Percentiles rank a stretch among this genome's conserved stretches.
Evolutionary conservation across 148 eudicot species (phyloP).

Genomic region (Pharnaceum exiguum): DNA sequence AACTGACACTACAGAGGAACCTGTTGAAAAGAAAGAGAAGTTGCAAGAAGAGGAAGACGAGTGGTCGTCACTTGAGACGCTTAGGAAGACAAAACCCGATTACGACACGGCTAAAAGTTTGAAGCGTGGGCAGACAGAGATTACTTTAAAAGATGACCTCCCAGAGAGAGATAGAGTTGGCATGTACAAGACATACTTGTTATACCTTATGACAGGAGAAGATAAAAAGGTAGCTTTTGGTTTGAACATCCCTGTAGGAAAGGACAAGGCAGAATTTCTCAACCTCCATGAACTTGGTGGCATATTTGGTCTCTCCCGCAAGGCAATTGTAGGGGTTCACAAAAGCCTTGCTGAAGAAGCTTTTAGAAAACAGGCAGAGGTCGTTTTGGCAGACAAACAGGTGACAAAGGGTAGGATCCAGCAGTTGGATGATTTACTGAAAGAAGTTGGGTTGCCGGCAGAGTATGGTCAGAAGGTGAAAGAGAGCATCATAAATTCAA

Average conservation of each 20-base stretch:
- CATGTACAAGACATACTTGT: conserved; percentile 75
- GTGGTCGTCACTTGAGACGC: conserved; percentile 77
- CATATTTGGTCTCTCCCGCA: conserved; percentile 62
- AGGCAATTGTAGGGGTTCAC: conserved; percentile 72
- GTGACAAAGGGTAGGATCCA: conserved; percentile 69
- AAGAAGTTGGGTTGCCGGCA: conserved; percentile 75
- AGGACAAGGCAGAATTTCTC: conserved; percentile 65
- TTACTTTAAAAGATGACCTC: conserved; percentile 72
- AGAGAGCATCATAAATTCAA: conserved; percentile 66
- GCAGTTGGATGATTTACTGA: conserved; percentile 71
- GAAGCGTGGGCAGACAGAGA: conserved; percentile 65
- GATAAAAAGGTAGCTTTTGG: conserved; percentile 61
- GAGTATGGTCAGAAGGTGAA: conserved; percentile 83
- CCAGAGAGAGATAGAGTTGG: conserved; percentile 71
- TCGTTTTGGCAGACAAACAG: conserved; percentile 83
- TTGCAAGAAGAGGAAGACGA: conserved; percentile 48
- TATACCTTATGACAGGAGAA: conserved; percentile 74
- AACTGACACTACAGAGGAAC: conserved; percentile 48
- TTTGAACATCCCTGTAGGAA: conserved; percentile 54
- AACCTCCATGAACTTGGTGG: conserved; percentile 72
- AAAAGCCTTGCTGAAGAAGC: conserved; percentile 78
- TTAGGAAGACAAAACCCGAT: conserved; percentile 49
- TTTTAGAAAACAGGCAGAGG: conserved; percentile 85
- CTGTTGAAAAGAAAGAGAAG: conserved; percentile 39
- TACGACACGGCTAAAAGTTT: conserved; percentile 34